A percentile compares a stretch with the other conserved stretches of the same genome.
These are phyloP conservation scores for Triangularia setosa DNA, from an alignment of 2,329 filamentous ascomycete species.

Conservation along the genomic window DNA sequence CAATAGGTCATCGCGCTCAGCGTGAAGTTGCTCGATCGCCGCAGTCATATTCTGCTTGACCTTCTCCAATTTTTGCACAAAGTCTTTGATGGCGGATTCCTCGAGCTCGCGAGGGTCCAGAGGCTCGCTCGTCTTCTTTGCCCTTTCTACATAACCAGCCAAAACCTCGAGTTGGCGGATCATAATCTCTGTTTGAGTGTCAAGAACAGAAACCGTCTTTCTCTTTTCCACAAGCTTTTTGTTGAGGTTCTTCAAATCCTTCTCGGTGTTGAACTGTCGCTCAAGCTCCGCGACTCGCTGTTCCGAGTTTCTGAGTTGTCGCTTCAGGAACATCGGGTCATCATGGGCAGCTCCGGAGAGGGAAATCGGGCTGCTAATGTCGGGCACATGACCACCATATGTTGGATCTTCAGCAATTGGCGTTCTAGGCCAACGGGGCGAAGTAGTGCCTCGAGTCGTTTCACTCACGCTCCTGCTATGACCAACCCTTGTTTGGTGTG, in stretches of 20 bases:
- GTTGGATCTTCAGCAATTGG: constrained; percentile 54
- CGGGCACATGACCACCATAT: constrained; percentile 45
- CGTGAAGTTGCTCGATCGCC: constrained; percentile 56
- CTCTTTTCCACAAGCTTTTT: constrained; percentile 87
- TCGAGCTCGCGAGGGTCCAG: constrained; percentile 80
- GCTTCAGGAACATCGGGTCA: constrained; percentile 65
- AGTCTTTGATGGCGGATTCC: constrained; percentile 84
- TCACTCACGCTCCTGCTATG: constrained; percentile 63
- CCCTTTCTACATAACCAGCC: constrained; percentile 80
- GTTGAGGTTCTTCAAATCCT: constrained; percentile 71
- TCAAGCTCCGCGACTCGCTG: constrained; percentile 84
- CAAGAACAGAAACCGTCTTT: constrained; percentile 89
- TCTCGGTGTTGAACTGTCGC: constrained; percentile 65
- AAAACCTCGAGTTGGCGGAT: constrained; percentile 87
- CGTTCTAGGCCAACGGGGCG: constrained; percentile 67
- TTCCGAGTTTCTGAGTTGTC: constrained; percentile 76
- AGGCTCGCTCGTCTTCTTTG: constrained; percentile 76
- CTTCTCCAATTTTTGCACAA: constrained; percentile 70
- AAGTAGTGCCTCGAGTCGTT: constrained; percentile 60
- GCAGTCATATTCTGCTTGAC: constrained; percentile 57
- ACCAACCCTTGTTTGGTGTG: constrained; percentile 39
- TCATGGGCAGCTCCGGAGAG: constrained; percentile 53
- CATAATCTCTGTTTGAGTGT: constrained; percentile 93
- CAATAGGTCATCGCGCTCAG: constrained; percentile 73
- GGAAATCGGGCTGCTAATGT: constrained; percentile 70